Evolutionary conservation across 495 filamentous ascomycete genomes (phyloP).

Genomic region (Beverwykella pulmonaria): DNA sequence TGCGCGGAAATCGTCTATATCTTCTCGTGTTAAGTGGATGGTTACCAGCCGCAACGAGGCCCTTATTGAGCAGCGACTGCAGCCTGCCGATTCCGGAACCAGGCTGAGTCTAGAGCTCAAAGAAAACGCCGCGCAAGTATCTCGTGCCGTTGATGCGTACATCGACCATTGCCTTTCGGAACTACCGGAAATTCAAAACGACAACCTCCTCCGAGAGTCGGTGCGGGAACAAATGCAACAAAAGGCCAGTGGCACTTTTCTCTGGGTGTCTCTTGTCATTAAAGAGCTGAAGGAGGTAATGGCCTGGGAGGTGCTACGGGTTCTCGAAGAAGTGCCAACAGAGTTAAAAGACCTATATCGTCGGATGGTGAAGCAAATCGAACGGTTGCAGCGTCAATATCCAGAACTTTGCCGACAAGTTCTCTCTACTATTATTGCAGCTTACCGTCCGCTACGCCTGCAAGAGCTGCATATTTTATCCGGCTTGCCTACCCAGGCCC

Average conservation of each 20-base stretch:
- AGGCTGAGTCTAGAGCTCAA: conserved; percentile 44
- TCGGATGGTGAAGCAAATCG: conserved; percentile 43
- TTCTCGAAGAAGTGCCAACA: too few relatives aligned
- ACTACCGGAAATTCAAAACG: conserved; percentile 1
- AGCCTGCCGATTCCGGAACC: conserved; percentile 7
- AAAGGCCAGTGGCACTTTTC: too few relatives aligned
- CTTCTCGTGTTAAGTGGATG: conserved; percentile 46
- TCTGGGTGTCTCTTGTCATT: too few relatives aligned
- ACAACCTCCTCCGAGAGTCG: conserved; percentile 21
- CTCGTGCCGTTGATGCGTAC: conserved; percentile 25
- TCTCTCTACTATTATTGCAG: not conserved
- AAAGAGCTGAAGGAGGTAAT: too few relatives aligned
- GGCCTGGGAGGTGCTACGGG: too few relatives aligned
- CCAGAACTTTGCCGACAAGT: not conserved
- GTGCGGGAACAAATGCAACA: conserved; percentile 39
- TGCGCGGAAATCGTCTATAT: conserved; percentile 15
- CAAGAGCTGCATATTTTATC: not conserved
- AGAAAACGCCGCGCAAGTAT: conserved; percentile 39
- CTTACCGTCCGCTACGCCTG: not conserved
- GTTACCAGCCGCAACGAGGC: conserved; percentile 45
- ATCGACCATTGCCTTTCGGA: conserved; percentile 42
- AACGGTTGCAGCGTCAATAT: conserved; percentile 37
- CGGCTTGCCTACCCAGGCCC: not conserved
- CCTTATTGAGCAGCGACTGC: conserved; percentile 42
- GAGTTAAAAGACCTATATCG: too few relatives aligned